Conservation (phyloP, 2,329 filamentous ascomycete species). For the Daldinia sp. region DNA sequence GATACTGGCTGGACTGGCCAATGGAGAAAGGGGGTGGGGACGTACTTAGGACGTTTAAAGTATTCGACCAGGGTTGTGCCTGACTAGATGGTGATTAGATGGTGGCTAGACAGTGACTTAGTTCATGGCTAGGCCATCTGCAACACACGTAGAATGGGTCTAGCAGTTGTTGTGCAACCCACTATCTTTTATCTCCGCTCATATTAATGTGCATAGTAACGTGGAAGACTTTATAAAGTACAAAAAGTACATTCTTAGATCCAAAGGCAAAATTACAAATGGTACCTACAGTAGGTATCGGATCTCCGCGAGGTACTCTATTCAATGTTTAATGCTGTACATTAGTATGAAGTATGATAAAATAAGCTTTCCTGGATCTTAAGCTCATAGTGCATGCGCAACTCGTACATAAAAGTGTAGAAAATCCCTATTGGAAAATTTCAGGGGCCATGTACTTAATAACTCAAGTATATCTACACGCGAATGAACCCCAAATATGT, state of each 20-base stretch:
- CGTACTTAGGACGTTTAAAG: slow-evolving; percentile 11
- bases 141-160: slow-evolving; percentile 2
- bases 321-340: not conserved
- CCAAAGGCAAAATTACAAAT: not conserved
- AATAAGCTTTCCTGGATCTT: slow-evolving; percentile 27
- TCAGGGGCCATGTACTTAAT: not conserved
- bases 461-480: too few relatives aligned
- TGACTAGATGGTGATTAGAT: slow-evolving; percentile 19
- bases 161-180: too few relatives aligned
- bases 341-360: not conserved
- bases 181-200: too few relatives aligned
- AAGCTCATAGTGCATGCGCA: not conserved
- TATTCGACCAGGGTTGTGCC: slow-evolving; percentile 18
- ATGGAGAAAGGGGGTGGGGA: slow-evolving; percentile 38
- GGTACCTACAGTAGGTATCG: not conserved
- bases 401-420: slow-evolving; percentile 2
- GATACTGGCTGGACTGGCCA: too few relatives aligned
- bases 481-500: too few relatives aligned
- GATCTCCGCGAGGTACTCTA: too few relatives aligned
- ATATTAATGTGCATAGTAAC: too few relatives aligned
- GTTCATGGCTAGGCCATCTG: slow-evolving; percentile 5
- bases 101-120: not conserved
- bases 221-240: too few relatives aligned
- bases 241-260: slow-evolving; percentile 1
- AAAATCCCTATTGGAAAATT: not conserved